Evolutionary conservation across 2,329 filamentous ascomycete species (phyloP).

Genomic region (Talaromyces sp.): DNA sequence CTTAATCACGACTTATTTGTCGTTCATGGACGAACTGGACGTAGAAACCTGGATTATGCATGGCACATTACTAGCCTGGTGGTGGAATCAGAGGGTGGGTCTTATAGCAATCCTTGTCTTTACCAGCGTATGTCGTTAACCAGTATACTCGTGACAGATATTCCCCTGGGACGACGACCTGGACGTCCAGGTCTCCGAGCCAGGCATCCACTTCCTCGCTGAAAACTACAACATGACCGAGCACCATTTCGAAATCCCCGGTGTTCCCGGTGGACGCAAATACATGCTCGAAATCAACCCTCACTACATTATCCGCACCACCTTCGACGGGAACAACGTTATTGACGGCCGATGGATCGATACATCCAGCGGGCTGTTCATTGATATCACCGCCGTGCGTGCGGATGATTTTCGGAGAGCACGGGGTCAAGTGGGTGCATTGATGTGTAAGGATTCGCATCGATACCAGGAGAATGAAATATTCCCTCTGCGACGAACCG

Average conservation of each 20-base stretch:
- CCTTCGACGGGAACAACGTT: conserved; percentile 47
- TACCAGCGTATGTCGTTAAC: not conserved
- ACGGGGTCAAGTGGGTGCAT: conserved; percentile 36
- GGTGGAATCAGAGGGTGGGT: conserved; percentile 53
- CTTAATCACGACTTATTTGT: conserved; percentile 52
- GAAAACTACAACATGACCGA: conserved; percentile 60
- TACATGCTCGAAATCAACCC: conserved; percentile 59
- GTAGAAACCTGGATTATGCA: conserved; percentile 62
- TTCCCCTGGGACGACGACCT: conserved; percentile 60
- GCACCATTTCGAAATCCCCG: conserved; percentile 43
- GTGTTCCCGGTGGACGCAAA: conserved; percentile 31
- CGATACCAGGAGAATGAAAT: conserved; percentile 50
- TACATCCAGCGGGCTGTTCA: conserved; percentile 54
- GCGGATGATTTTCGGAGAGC: conserved; percentile 39
- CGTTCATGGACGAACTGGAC: conserved; percentile 52
- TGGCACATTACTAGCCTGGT: conserved; percentile 57
- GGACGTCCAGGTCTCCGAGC: conserved; percentile 55
- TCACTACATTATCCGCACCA: conserved; percentile 44
- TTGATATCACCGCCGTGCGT: conserved; percentile 57
- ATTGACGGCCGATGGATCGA: conserved; percentile 61
- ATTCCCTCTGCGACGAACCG: conserved; percentile 52
- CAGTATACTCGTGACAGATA: conserved; percentile 29
- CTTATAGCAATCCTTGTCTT: not conserved
- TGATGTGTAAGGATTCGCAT: conserved; percentile 57
- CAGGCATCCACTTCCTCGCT: conserved; percentile 52